Evolutionary conservation across 768 basidiomycete genomes (phyloP), one percentile per base, ranked within the genome.

Genomic region (Psilocybe sp.): DNA sequence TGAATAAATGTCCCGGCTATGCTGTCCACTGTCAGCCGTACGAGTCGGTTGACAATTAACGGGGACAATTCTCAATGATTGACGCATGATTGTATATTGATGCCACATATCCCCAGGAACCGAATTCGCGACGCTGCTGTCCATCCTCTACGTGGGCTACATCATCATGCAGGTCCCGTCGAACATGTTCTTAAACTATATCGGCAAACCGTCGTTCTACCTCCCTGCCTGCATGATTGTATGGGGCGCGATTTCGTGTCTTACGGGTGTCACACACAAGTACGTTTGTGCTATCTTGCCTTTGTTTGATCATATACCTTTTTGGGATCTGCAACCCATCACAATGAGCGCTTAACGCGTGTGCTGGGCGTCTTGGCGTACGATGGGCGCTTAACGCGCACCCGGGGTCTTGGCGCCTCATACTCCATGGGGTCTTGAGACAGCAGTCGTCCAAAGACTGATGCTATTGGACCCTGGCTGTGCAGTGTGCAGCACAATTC

Each of bases 101-200:
- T n/a, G 9, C 23, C 7, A 37, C 31, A 45, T 15, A 6, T n/a
- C 20, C n/a, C 20, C 38, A 65, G 63, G 78, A 20, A 74, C 80
- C 48, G 71, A 89, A 59, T 89, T 87, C 60, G 75, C 81, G 18
- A 83, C 85, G 0, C 66, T 89, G 7, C 64, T 89, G 31, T 83
- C 83, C 37, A 80, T 84, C 44, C 71, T 89, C 28, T 89, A 87
- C 56, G 75, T 87, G 15, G 74, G 86, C n/a, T 88, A 88, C 60
- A 85, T 85, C 54, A 67, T 87, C 38, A 87, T 88, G 86, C 87
- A 89, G 64, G 74, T 89, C 39, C 86, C 87, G 31, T 86, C 83
- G 81, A 90, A 89, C 54, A 87, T 89, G 80, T 78, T 88, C 53
- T 67, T 89, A 45, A 82, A 87, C 60, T 73, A 75, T 59, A 79